Evolutionary conservation across 1,139 yeast species (phyloP).

Genomic region (Saccharomyces hybrid): DNA sequence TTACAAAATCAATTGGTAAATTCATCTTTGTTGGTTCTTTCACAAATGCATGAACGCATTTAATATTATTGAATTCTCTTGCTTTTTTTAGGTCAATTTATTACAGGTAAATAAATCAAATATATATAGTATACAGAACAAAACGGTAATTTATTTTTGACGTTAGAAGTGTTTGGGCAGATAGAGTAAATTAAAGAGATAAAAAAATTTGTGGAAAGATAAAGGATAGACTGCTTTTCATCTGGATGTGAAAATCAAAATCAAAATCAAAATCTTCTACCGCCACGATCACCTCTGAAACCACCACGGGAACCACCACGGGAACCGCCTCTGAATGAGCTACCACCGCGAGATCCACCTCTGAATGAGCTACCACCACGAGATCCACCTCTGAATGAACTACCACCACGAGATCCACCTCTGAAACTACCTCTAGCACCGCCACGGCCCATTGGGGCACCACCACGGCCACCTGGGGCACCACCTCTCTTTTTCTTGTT

Average conservation of each 20-base stretch:
- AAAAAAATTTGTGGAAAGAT: not conserved
- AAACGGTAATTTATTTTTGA: conserved; percentile 4
- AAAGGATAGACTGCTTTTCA: not conserved
- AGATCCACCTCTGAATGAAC: conserved; percentile 36
- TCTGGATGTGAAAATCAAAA: not conserved
- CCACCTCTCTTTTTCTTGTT: conserved; percentile 44
- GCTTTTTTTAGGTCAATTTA: not conserved
- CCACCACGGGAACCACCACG: conserved; percentile 26
- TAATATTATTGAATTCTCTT: not conserved
- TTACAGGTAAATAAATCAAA: not conserved
- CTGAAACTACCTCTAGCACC: conserved; percentile 42
- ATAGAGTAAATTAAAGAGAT: not conserved
- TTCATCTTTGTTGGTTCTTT: not conserved
- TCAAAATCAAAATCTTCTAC: conserved; percentile 3
- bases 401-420: conserved; percentile 41
- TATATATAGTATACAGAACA: conserved; percentile 6
- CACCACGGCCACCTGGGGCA: conserved; percentile 42
- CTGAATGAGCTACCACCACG: conserved; percentile 21
- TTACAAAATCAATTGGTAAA: not conserved
- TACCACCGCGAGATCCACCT: conserved; percentile 24
- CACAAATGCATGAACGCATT: not conserved
- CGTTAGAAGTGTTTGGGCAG: not conserved
- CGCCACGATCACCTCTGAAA: conserved; percentile 20
- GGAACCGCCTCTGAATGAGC: conserved; percentile 15
- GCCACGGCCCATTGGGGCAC: conserved; percentile 42